Conservation (phyloP, 192 early-diverging fungal species). For the Coemansia sp. region DNA sequence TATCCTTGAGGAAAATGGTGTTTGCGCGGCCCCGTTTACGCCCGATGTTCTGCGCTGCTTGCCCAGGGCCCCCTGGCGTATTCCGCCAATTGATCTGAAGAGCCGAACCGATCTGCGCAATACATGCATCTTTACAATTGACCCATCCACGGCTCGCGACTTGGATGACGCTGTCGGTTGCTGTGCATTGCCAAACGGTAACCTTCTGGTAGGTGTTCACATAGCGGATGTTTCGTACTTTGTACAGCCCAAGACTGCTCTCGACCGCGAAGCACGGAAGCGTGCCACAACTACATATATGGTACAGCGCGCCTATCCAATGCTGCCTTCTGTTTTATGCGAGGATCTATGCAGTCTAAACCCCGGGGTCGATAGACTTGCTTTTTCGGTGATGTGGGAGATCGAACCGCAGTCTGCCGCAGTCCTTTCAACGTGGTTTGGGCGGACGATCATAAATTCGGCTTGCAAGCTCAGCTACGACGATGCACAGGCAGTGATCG, state of each 20-base stretch:
- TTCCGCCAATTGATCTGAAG: slow-evolving; percentile 67
- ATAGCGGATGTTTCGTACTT: slow-evolving; percentile 98
- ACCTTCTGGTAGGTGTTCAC: slow-evolving; percentile 62
- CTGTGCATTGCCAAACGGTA: slow-evolving; percentile 38
- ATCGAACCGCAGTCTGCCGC: slow-evolving; percentile 61
- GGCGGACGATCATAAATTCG: slow-evolving; percentile 85
- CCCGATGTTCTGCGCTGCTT: slow-evolving; percentile 75
- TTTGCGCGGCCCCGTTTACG: slow-evolving; percentile 68
- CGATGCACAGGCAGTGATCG: slow-evolving; percentile 84
- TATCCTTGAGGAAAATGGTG: slow-evolving; percentile 79
- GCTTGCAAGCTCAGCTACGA: slow-evolving; percentile 94
- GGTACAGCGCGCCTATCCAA: slow-evolving; percentile 86
- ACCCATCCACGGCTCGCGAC: slow-evolving; percentile 62
- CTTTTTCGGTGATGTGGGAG: slow-evolving; percentile 73
- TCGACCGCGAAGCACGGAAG: slow-evolving; percentile 82
- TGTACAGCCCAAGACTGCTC: slow-evolving; percentile 71
- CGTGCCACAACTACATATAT: slow-evolving; percentile 95
- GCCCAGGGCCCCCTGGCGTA: slow-evolving; percentile 72
- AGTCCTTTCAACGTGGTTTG: slow-evolving; percentile 77
- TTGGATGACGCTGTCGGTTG: slow-evolving; percentile 55
- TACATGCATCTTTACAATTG: slow-evolving; percentile 82
- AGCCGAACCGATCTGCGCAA: slow-evolving; percentile 73
- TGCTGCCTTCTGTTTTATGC: slow-evolving; percentile 88
- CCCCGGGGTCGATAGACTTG: slow-evolving; percentile 84
- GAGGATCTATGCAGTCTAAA: slow-evolving; percentile 81